A percentile compares a stretch with the other conserved stretches of the same genome.
These are phyloP conservation scores for Ramularia collo-cygni DNA, from an alignment of 2,329 filamentous ascomycete species.

Conservation along the genomic window DNA sequence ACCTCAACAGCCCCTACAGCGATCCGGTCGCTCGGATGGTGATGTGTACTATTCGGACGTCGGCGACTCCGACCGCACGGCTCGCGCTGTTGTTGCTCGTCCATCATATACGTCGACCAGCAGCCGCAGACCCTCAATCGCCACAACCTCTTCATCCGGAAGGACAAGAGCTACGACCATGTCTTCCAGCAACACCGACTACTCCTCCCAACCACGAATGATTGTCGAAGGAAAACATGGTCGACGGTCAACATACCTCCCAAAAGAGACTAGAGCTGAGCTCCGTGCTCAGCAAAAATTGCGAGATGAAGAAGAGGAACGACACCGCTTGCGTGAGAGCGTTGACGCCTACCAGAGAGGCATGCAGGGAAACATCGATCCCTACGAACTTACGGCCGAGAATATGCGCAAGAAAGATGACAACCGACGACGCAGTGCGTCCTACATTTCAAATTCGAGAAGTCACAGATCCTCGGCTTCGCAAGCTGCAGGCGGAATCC, in stretches of 20 bases:
- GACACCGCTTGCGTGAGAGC: constrained; percentile 14
- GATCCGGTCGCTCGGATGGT: constrained; percentile 11
- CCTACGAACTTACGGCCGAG: constrained; percentile 23
- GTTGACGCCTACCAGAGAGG: constrained; percentile 23
- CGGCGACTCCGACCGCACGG: constrained; percentile 21
- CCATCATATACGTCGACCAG: constrained; percentile 18
- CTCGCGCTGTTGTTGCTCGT: constrained; percentile 17
- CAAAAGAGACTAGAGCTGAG: constrained; percentile 19
- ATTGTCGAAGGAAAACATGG: constrained; percentile 24
- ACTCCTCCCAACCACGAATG: constrained; percentile 11
- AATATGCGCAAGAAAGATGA: constrained; percentile 20
- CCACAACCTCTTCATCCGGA: constrained; percentile 23
- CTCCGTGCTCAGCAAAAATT: constrained; percentile 12
- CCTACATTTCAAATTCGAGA: too few relatives aligned
- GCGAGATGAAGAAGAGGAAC: constrained; percentile 6
- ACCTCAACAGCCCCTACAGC: constrained; percentile 1
- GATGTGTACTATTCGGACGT: constrained; percentile 19
- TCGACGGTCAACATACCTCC: constrained; percentile 20
- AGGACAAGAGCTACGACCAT: constrained; percentile 26
- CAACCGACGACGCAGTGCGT: constrained; percentile 1
- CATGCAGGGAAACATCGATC: constrained; percentile 3
- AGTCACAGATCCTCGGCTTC: constrained; percentile 13
- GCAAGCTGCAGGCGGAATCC: constrained; percentile 17
- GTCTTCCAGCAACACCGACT: constrained; percentile 16
- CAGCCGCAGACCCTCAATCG: constrained; percentile 29